A percentile compares a stretch with the other conserved stretches of the same genome.
Evolutionary conservation across 148 eudicot genomes (phyloP).

Genomic region (Pouteria glomerata): DNA sequence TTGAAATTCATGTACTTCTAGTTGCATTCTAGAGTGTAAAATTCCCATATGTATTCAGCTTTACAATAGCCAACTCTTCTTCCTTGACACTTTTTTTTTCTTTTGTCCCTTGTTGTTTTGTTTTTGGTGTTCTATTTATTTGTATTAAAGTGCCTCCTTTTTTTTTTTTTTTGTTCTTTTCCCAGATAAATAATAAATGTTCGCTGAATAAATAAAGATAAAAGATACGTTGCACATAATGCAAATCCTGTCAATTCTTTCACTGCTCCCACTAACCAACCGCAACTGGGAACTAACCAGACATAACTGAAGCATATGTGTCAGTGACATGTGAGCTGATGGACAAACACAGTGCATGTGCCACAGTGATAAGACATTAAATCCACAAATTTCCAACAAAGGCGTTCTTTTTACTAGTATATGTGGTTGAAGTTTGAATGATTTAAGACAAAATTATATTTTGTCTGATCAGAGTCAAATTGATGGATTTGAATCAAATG

Average conservation of each 20-base stretch:
- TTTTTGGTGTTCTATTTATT: background rate
- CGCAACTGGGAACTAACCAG: too few relatives aligned
- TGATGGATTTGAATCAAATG: background rate
- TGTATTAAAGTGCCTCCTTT: background rate
- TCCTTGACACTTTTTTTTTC: background rate
- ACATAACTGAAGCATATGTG: too few relatives aligned
- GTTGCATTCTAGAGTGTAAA: too few relatives aligned
- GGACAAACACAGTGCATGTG: background rate
- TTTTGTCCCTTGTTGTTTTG: background rate
- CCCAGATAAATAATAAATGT: too few relatives aligned
- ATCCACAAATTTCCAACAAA: background rate
- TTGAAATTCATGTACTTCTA: too few relatives aligned
- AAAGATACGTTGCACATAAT: background rate
- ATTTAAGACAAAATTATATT: background rate
- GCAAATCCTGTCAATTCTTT: background rate
- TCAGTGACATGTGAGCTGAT: background rate
- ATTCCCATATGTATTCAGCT: too few relatives aligned
- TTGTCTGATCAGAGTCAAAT: background rate
- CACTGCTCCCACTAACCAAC: background rate
- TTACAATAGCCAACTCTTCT: too few relatives aligned
- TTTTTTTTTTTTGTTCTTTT: too few relatives aligned
- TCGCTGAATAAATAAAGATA: too few relatives aligned
- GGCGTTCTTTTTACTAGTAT: background rate
- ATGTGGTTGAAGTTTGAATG: background rate
- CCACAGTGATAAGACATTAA: background rate